phyloP scores from a whole-genome alignment of 371 early-diverging fungal genomes.

The Mucor saturninus region DNA sequence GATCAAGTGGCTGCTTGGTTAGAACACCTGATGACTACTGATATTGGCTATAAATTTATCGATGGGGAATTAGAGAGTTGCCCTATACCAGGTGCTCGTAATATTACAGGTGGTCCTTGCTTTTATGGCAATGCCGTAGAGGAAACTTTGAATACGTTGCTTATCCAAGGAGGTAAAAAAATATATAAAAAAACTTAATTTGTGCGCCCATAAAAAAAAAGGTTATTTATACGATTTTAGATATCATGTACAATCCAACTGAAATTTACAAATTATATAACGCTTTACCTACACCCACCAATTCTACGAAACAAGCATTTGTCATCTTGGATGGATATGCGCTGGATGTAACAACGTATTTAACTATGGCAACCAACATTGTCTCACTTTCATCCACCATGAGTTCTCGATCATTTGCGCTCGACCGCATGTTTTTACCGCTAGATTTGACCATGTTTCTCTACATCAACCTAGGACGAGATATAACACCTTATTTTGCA shows the following conservation, averaged over 20 bases:
- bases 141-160: constrained; percentile 9
- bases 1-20: constrained; percentile 45
- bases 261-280: constrained; percentile 26
- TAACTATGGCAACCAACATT: constrained; percentile 40
- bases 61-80: constrained; percentile 27
- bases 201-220: background rate
- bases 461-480: constrained; percentile 47
- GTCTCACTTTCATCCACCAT: constrained; percentile 36
- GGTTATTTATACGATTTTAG: constrained; percentile 14
- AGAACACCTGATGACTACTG: constrained; percentile 29
- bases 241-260: constrained; percentile 35
- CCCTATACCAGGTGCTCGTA: constrained; percentile 41
- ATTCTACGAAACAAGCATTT: constrained; percentile 36
- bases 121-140: constrained; percentile 26
- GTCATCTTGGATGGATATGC: constrained; percentile 48
- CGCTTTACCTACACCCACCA: constrained; percentile 28
- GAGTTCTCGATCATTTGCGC: constrained; percentile 45
- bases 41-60: constrained; percentile 38
- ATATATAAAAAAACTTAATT: background rate
- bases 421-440: constrained; percentile 51
- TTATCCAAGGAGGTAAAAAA: constrained; percentile 39
- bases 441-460: constrained; percentile 44
- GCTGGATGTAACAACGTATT: constrained; percentile 48
- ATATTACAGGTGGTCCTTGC: constrained; percentile 46
- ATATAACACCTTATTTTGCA: constrained; percentile 44